Evolutionary conservation across 352 stramenopile genomes (phyloP), one percentile per base, ranked within the genome.

Genomic region (Globisporangium camurandrum): DNA sequence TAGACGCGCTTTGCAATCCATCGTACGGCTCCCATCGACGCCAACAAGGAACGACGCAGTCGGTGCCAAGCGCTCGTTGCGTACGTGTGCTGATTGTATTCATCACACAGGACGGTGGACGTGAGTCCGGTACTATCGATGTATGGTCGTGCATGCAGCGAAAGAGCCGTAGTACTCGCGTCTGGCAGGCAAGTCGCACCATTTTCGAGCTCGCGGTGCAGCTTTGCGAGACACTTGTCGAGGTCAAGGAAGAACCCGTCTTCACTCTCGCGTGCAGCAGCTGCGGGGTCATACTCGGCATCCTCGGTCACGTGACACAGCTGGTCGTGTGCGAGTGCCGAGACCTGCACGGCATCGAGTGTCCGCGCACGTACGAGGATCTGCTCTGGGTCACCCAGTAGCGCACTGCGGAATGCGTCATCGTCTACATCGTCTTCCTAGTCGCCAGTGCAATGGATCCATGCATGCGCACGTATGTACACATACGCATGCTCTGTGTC

Each of bases 11-110:
- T 6, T 34, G 6, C 30, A 34, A 12, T 34, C 30, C 6, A 34
- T 11, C 76, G 24, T 74, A 88, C 76, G 73, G 26, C 73, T 86
- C n/a, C 76, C 73, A 24, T 88, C 76, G 16, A 88, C 71, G 28
- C 62, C 76, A 23, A 88, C 54, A 36, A 73, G 53, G 37, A 73
- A 88, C 5, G 57, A 61, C 1, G 71, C 62, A 0, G 73, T 80
- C 10, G 76, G 67, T 4, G 58, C 46, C 7, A 88, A 51, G 2
- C 69, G 62, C 24, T 56, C 63, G 20, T 68, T 72, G 16, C 57
- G 48, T 27, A 54, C 20, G 22, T 84, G 73, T 16, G 67, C 76
- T 86, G 30, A 19, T 4, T 34, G n/a, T n/a, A n/a, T n/a, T n/a
- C n/a, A n/a, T n/a, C n/a, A n/a, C n/a, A n/a, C n/a, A n/a, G n/a